Base-by-base conservation (phyloP, 2,329 filamentous ascomycete species). In the Scolecobasidium constrictum region DNA sequence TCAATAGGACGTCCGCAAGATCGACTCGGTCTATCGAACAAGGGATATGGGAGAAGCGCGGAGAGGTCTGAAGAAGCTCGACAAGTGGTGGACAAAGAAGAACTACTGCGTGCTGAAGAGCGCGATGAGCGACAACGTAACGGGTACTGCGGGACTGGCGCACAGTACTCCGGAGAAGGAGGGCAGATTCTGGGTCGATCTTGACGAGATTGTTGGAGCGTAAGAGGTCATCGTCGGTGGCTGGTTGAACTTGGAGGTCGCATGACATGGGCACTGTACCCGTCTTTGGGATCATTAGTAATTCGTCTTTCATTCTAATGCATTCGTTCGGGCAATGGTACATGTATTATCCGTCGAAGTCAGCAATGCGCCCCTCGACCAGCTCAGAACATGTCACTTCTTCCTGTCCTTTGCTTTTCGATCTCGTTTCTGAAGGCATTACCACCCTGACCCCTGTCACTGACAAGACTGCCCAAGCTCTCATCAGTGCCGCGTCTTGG, bases 401-500 rank as follows among this genome's bases (percentile, higher is more conserved):
- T 52, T 51, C 60, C 63, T 43, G 55, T 59, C 50, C 57, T 62
- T 48, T 64, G 53, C 44, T 56, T 58, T 18, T 56, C 46, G n/a
- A 62, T 49, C 41, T 66, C 61, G 28, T 60, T 52, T 38, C 54
- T 53, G 45, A 64, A 64, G 11, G 53, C 55, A 47, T 59, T 58
- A 13, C 53, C 51, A 18, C 53, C 47, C 5, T 44, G 43, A 36
- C 55, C 49, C 28, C 56, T 49, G 33, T 60, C 52, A 53, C 43
- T 56, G n/a, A 47, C 58, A 49, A 47, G 48, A 36, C 48, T 59
- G 6, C 51, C 55, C 35, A 56, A 36, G 34, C 53, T 54, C n/a
- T 52, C 48, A 4, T 51, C 51, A 34, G 51, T 46, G 9, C 33
- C 28, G 45, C 54, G 46, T 3, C 48, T 45, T n/a, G n/a, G n/a